Evolutionary conservation across 345 rosid genomes (phyloP).

Genomic region (Populus deltoides): DNA sequence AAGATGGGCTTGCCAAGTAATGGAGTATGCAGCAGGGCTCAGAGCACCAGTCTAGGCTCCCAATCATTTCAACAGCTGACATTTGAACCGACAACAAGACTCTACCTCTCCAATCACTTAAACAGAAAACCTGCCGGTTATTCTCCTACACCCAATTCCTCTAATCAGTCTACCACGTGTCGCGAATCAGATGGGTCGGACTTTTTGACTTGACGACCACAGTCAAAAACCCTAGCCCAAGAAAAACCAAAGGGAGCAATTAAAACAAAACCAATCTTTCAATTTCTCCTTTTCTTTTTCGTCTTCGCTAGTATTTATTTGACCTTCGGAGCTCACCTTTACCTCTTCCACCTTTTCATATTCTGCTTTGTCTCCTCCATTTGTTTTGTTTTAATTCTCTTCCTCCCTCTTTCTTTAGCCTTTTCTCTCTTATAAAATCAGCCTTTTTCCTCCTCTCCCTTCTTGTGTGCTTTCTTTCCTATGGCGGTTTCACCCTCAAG

Average conservation of each 20-base stretch:
- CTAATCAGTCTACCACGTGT: conserved; percentile 52
- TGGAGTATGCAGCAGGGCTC: neutral
- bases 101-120: conserved; percentile 3
- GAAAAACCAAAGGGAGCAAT: neutral
- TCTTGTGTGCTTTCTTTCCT: neutral
- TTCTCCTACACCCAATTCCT: conserved; percentile 47
- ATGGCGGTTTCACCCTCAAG: conserved; percentile 56
- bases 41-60: conserved; percentile 26
- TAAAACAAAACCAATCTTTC: neutral
- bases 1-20: neutral
- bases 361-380: conserved; percentile 19
- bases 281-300: neutral
- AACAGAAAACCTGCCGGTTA: conserved; percentile 56
- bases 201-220: conserved; percentile 45
- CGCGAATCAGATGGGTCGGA: conserved; percentile 38
- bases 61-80: conserved; percentile 69
- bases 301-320: conserved; percentile 28
- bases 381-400: conserved; percentile 14
- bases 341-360: conserved; percentile 24
- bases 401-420: conserved; percentile 18
- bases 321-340: conserved; percentile 25
- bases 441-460: conserved; percentile 20
- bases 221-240: conserved; percentile 42
- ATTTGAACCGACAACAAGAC: conserved; percentile 47
- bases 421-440: conserved; percentile 23